These are phyloP conservation scores for Geranium rotundifolium DNA, from an alignment of 345 rosid species.

Conservation along the genomic window DNA sequence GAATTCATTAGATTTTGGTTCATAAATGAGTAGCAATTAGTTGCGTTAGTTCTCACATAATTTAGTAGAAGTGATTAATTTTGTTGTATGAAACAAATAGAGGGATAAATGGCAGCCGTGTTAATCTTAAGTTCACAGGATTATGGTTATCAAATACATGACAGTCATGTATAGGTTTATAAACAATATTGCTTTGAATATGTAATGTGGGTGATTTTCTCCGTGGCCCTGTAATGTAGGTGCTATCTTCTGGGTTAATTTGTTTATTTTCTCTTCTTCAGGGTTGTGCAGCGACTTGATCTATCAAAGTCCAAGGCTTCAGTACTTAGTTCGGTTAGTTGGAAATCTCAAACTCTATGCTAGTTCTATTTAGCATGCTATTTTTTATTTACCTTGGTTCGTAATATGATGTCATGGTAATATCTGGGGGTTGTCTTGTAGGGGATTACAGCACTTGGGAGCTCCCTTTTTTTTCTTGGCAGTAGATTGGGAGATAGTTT, in stretches of 20 bases:
- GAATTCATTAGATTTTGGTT: not conserved
- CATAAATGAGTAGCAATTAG: not conserved
- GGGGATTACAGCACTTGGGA: slow-evolving; percentile 79
- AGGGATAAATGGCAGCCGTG: not conserved
- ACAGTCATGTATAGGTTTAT: not conserved
- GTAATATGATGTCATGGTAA: slow-evolving; percentile 7
- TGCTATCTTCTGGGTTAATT: slow-evolving; percentile 1
- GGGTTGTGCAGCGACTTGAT: slow-evolving; percentile 92
- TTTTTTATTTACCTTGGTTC: slow-evolving; percentile 5
- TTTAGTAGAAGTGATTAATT: too few species aligned
- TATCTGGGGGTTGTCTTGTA: slow-evolving; percentile 25
- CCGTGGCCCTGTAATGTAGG: not conserved
- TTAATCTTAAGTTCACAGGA: not conserved
- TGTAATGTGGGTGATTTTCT: not conserved
- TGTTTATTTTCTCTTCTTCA: slow-evolving; percentile 29
- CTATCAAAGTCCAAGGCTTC: slow-evolving; percentile 97
- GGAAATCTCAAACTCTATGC: slow-evolving; percentile 5
- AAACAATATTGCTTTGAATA: not conserved
- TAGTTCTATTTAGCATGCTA: slow-evolving; percentile 8
- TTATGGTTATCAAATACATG: not conserved
- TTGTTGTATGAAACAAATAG: not conserved
- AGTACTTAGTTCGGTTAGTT: slow-evolving; percentile 90
- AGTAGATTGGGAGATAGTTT: slow-evolving; percentile 97
- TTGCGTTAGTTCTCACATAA: not conserved
- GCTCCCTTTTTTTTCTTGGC: slow-evolving; percentile 71